Evolutionary conservation across 2,329 filamentous ascomycete genomes (phyloP), one percentile per base, ranked within the genome.

Genomic region (Aspergillus pseudotamarii): DNA sequence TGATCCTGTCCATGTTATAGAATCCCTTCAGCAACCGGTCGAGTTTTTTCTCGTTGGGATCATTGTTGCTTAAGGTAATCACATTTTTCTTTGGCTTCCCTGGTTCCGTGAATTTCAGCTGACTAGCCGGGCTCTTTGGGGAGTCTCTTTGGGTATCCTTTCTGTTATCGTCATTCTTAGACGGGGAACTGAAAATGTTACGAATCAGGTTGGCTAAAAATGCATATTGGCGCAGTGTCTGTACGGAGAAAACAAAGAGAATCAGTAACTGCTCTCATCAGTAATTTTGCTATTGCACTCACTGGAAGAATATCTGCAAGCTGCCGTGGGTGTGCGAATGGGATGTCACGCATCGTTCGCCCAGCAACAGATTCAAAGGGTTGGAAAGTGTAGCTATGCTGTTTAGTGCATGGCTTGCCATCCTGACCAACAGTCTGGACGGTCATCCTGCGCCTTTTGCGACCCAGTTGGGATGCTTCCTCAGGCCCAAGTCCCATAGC

Each of bases 21-120:
- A 59, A 58, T 2, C 62, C 64, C 26, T 67, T 66, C 28, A 81
- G 80, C 21, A 94, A 82, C 14, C 81, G 82, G 23, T 83, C 79
- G 62, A 88, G 85, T 72, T 91, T 89, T 0, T 81, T 80, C 19
- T 78, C 72, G 23, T 74, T 75, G 4, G 74, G 71, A 45, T 79
- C 74, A 30, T 76, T 71, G 59, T 85, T 79, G 66, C 85, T 80
- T 43, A 78, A 58, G 1, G 70, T 64, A 19, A 70, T 71, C 28
- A 71, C 68, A 55, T 70, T 61, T 16, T 64, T 64, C 10, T 61
- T 62, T n/a, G 66, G 59, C 23, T 66, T 59, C 19, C 62, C 61
- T 46, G 67, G 53, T 16, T 61, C 38, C 16, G 2, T 48, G 36
- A 58, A 46, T 60, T 57, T 43, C 23, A 48, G 45, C 43, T 54